Conservation (phyloP, 2,329 filamentous ascomycete genomes). For the Pseudohalonectria lignicola region DNA sequence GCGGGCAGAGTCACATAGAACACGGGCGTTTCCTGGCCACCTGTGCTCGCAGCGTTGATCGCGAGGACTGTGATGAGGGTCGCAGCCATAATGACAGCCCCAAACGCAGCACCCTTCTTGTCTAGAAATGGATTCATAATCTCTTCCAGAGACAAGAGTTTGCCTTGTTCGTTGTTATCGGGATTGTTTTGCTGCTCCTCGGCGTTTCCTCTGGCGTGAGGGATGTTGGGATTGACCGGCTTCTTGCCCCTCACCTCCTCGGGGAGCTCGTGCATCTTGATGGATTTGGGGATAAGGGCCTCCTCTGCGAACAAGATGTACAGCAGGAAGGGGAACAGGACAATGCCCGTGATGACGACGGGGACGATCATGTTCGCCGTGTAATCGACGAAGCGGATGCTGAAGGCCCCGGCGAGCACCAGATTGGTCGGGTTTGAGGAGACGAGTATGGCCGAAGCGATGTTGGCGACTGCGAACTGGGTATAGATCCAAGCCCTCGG, state of each 20-base stretch:
- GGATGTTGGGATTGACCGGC: slow-evolving; percentile 65
- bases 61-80: slow-evolving; percentile 56
- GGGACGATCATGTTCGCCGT: slow-evolving; percentile 72
- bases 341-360: slow-evolving; percentile 53
- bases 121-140: slow-evolving; percentile 69
- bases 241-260: slow-evolving; percentile 40
- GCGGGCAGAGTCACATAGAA: slow-evolving; percentile 61
- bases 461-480: slow-evolving; percentile 63
- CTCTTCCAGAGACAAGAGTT: slow-evolving; percentile 54
- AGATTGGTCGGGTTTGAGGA: slow-evolving; percentile 72
- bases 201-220: slow-evolving; percentile 43
- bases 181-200: slow-evolving; percentile 36
- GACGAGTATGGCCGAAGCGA: slow-evolving; percentile 64
- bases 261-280: slow-evolving; percentile 57
- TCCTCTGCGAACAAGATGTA: slow-evolving; percentile 59
- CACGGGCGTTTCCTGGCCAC: slow-evolving; percentile 41
- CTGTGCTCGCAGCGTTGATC: slow-evolving; percentile 49
- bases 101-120: slow-evolving; percentile 52
- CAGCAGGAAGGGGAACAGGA: slow-evolving; percentile 59
- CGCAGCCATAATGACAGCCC: slow-evolving; percentile 52
- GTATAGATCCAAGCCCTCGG: slow-evolving; percentile 63
- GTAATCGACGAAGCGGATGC: slow-evolving; percentile 61
- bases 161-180: slow-evolving; percentile 35
- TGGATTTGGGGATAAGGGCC: slow-evolving; percentile 50
- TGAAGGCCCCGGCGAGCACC: slow-evolving; percentile 61